Evolutionary conservation across 306 rosid species (phyloP), one percentile per base, ranked within the genome.

Genomic region (Sindora glabra): DNA sequence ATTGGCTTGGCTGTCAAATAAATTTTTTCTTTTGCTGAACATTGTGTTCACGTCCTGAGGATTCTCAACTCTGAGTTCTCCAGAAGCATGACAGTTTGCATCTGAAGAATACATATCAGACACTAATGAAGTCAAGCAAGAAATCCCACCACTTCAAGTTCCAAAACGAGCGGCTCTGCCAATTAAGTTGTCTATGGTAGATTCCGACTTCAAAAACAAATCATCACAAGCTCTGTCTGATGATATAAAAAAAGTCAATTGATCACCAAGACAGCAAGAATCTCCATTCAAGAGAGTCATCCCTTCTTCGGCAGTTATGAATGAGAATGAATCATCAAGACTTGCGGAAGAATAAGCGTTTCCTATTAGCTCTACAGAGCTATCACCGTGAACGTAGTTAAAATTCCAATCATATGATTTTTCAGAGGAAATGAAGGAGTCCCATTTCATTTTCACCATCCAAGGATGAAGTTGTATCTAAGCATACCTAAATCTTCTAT

Each of bases 401-500:
- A 65, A 67, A 62, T 56, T 69, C 65, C 74, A 71, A 59, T 68
- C 59, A 64, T 51, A 40, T 22, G 79, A 76, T 65, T 59, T 76
- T 29, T 62, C 78, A 46, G 83, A 59, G 47, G 82, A 74, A 67
- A 81, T 8, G 6, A 71, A 38, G 51, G 91, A 74, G 69, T 75
- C 75, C 49, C 67, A 85, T 56, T 19, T 74, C 85, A 59, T 79
- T 40, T 14, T 74, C 82, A 56, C 46, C 67, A 58, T 70, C 84
- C 55, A 55, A 52, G 5, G 77, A 40, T 25, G 68, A 74, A 44
- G 62, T 44, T 25, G 25, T 67, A 62, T 59, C 70, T 56, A 54
- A 53, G 17, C 54, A 53, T 48, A 29, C 23, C 67, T 48, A 51
- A 48, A 59, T 51, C 70, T 17, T 80, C 65, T 51, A 61, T 69